Base-by-base conservation (phyloP, 2,329 filamentous ascomycete genomes). In the Alternaria atra region DNA sequence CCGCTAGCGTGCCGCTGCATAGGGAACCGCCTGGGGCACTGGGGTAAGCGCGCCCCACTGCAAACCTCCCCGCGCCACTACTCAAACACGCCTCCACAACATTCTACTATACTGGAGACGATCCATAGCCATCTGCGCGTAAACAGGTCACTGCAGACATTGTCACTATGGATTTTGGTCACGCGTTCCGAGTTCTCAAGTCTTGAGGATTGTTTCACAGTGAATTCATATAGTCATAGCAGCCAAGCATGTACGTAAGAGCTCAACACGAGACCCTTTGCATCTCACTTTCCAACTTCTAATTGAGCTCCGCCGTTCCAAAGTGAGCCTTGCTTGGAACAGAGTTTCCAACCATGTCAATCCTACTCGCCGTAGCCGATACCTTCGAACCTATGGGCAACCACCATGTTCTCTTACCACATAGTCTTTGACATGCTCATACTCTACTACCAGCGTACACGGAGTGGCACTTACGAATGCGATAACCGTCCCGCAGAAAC, bases 21-120 rank as follows among this genome's bases (percentile, higher is more conserved):
- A 17, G 12, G n/a, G 30, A 50, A 23, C 53, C 43, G 43, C 58
- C 63, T 40, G 53, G 56, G 37, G 54, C 55, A 44, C 51, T 63
- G 63, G 63, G 63, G 60, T 57, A 64, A 59, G 44, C 47, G 54
- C 25, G 52, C 60, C 60, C 61, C 58, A 57, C 58, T 52, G 47
- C 47, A 29, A 10, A 39, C 48, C 43, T 54, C 50, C 35, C 59
- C 59, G 30, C 39, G 12, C 46, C 25, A 20, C 17, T 17, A 40
- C n/a, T 25, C 27, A 20, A 13, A 13, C 17, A 20, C 15, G 25
- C 4, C 27, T 58, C 42, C 34, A 34, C 40, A 46, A 30, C 30
- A 25, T 39, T 44, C 23, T 46, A 30, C 43, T 29, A 8, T 46
- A 30, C 43, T 29, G 12, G 15, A 46, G n/a, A 29, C 43, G 15